phyloP scores from a whole-genome alignment of 2,329 filamentous ascomycete species.

The Ceratocystis ficicola region DNA sequence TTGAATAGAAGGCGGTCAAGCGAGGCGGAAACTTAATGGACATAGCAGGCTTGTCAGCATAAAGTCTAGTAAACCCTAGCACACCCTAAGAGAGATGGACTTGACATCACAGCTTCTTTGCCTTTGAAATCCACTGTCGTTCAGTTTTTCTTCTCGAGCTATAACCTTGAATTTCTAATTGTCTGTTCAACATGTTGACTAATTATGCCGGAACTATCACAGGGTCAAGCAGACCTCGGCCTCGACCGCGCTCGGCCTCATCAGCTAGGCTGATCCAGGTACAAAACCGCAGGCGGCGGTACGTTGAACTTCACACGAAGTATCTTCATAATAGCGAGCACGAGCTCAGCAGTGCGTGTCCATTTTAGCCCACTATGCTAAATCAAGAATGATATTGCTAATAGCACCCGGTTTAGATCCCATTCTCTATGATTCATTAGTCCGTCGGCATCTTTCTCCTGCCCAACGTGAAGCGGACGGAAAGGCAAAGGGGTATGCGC shows the following conservation, averaged over 20 bases:
- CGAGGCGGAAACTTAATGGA: no score
- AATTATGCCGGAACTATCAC: not conserved
- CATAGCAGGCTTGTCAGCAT: no score
- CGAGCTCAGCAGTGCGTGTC: conserved; percentile 39
- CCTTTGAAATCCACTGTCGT: no score
- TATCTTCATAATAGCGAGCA: conserved; percentile 53
- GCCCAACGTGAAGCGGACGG: conserved; percentile 63
- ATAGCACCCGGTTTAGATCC: conserved; percentile 42
- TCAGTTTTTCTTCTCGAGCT: no score
- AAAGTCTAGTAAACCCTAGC: no score
- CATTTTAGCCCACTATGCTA: not conserved
- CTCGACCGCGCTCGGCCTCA: conserved; percentile 31
- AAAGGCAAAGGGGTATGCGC: conserved; percentile 62
- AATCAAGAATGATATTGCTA: no score
- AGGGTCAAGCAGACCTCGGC: not conserved
- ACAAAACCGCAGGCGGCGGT: conserved; percentile 68
- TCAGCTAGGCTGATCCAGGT: conserved; percentile 40
- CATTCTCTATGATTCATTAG: conserved; percentile 66
- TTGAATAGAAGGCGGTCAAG: no score
- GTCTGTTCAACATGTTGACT: not conserved
- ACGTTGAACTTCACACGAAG: conserved; percentile 56
- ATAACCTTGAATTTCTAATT: no score
- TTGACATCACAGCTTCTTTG: not conserved
- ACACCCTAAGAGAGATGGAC: no score
- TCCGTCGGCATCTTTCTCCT: conserved; percentile 63